Evolutionary conservation across 352 stramenopile species (phyloP).

Genomic region (Globisporangium abappressorium): DNA sequence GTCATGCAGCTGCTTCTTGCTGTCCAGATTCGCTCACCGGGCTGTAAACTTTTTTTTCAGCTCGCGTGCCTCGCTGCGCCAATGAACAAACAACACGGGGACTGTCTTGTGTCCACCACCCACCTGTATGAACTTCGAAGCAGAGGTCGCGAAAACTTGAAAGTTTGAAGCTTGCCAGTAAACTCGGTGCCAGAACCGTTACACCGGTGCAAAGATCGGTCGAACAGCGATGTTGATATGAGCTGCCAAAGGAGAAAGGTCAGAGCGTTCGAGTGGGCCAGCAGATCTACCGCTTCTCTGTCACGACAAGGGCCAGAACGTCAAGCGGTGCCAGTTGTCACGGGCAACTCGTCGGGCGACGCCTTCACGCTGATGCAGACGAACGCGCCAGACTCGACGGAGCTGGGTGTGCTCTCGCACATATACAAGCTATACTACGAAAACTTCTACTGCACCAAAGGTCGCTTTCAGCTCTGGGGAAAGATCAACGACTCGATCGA

Average conservation of each 20-base stretch:
- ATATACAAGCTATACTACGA: constrained; percentile 59
- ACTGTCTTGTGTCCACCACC: no score
- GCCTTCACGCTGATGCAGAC: constrained; percentile 45
- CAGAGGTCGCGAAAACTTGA: neutral
- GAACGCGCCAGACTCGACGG: constrained; percentile 41
- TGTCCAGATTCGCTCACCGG: no score
- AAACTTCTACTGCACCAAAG: constrained; percentile 58
- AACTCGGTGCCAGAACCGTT: neutral
- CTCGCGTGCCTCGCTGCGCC: no score
- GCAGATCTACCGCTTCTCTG: constrained; percentile 51
- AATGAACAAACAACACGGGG: no score
- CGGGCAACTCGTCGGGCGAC: constrained; percentile 33
- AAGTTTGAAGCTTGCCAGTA: constrained; percentile 3
- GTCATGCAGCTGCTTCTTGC: no score
- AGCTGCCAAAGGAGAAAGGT: constrained; percentile 44
- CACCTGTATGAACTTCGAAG: no score
- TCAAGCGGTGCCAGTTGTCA: no score
- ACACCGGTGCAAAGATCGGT: neutral
- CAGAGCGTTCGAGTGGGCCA: constrained; percentile 33
- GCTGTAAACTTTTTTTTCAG: no score
- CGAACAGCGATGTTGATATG: constrained; percentile 18
- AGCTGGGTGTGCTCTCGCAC: constrained; percentile 45
- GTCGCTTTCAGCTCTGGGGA: constrained; percentile 48
- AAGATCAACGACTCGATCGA: constrained; percentile 32
- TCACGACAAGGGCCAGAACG: constrained; percentile 19